Percentiles rank a stretch among this genome's conserved stretches.
Conservation (phyloP, 345 rosid genomes). For the Heritiera fomes region DNA sequence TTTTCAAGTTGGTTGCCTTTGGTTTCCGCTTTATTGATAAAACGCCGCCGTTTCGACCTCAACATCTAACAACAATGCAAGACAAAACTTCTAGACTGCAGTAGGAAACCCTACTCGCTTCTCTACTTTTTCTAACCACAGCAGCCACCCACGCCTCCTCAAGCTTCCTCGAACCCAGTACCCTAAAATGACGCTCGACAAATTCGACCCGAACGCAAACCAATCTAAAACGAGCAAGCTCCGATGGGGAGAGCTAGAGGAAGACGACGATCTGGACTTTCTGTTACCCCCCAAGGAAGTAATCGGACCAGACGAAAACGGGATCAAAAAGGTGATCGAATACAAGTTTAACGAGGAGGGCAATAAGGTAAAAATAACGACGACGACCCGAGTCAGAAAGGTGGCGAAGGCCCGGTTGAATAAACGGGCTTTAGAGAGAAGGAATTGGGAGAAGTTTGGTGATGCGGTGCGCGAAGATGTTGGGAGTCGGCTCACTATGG, state of each 20-base stretch:
- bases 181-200: conserved; percentile 18
- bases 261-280: conserved; percentile 55
- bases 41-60: background rate
- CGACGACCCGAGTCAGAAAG: conserved; percentile 46
- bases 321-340: conserved; percentile 50
- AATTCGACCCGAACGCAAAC: background rate
- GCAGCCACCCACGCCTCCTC: background rate
- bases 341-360: conserved; percentile 58
- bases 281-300: conserved; percentile 52
- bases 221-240: conserved; percentile 23
- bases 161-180: background rate
- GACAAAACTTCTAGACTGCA: too few relatives aligned
- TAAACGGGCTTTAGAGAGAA: conserved; percentile 46
- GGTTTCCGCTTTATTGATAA: too few relatives aligned
- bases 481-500: conserved; percentile 44
- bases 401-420: conserved; percentile 48
- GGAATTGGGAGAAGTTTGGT: conserved; percentile 58
- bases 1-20: too few relatives aligned
- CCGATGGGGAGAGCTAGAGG: conserved; percentile 58
- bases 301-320: conserved; percentile 54
- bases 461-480: conserved; percentile 50
- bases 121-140: background rate
- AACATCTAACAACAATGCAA: too few relatives aligned
- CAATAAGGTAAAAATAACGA: conserved; percentile 48
- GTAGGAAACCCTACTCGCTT: background rate